These are phyloP conservation scores for Mycena galericulata DNA, from an alignment of 768 basidiomycete genomes.

Conservation along the genomic window DNA sequence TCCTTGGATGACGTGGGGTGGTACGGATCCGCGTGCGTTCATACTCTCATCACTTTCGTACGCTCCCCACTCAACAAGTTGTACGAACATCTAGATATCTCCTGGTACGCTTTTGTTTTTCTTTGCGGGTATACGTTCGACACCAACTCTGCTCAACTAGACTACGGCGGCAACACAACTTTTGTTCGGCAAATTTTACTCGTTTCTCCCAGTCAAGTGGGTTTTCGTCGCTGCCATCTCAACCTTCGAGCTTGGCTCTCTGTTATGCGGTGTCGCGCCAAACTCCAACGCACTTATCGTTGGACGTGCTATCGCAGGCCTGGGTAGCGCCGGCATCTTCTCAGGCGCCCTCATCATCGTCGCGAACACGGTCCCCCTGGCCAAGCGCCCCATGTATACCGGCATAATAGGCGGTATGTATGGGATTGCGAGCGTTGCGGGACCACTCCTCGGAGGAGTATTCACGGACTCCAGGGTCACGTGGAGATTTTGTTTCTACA, in stretches of 20 bases:
- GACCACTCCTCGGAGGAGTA: too few relatives aligned
- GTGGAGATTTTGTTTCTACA: background rate
- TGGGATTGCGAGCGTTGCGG: too few relatives aligned
- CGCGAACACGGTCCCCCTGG: too few relatives aligned
- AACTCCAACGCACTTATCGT: background rate
- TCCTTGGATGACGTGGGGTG: too few relatives aligned
- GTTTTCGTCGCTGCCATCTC: background rate
- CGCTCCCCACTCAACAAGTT: background rate
- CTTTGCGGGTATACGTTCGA: too few relatives aligned
- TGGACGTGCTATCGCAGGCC: too few relatives aligned
- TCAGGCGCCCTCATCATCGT: too few relatives aligned
- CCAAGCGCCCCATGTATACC: too few relatives aligned
- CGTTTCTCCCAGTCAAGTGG: conserved; percentile 9
- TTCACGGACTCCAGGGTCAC: too few relatives aligned
- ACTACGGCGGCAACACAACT: conserved; percentile 35
- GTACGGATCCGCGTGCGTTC: background rate
- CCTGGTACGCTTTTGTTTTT: background rate
- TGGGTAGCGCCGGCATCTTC: too few relatives aligned
- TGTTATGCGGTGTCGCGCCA: too few relatives aligned
- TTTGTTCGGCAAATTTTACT: conserved; percentile 15
- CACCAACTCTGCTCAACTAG: background rate
- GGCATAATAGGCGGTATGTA: too few relatives aligned
- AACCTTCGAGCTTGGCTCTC: background rate
- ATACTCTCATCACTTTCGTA: background rate
- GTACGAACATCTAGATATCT: background rate